Conservation (phyloP, 208 protist genomes). For the Leishmania braziliensis region DNA sequence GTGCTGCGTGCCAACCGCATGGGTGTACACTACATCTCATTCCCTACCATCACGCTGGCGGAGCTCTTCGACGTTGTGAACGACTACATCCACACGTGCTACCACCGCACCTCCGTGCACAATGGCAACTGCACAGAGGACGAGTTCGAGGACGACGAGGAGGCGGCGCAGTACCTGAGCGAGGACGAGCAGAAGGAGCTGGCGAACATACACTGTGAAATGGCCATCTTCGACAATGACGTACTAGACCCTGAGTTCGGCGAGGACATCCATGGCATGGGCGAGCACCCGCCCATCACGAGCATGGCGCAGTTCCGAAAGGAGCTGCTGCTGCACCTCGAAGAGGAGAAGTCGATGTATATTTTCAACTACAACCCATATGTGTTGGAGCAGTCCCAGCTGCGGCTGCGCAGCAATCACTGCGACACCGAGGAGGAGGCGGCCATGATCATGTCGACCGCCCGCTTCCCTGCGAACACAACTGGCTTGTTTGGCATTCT, state of each 20-base stretch:
- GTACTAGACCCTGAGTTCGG: conserved; percentile 52
- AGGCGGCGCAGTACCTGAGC: conserved; percentile 36
- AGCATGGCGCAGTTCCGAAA: conserved; percentile 85
- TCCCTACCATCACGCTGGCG: conserved; percentile 80
- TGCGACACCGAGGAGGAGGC: conserved; percentile 77
- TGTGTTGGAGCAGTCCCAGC: conserved; percentile 81
- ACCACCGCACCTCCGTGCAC: conserved; percentile 38
- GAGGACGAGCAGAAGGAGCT: conserved; percentile 42
- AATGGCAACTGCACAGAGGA: conserved; percentile 31
- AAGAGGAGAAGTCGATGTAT: conserved; percentile 63
- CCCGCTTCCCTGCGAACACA: conserved; percentile 47
- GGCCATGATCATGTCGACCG: conserved; percentile 35
- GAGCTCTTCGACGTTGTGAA: conserved; percentile 83
- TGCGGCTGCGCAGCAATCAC: conserved; percentile 71
- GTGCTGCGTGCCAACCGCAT: conserved; percentile 83
- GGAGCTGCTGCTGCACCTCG: conserved; percentile 62
- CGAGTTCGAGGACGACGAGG: conserved; percentile 65
- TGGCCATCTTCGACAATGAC: conserved; percentile 82
- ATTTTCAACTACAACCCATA: conserved; percentile 92
- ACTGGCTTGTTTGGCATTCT: conserved; percentile 78
- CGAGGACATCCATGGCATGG: conserved; percentile 51
- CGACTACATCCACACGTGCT: conserved; percentile 79
- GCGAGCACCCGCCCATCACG: conserved; percentile 77
- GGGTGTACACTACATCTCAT: conserved; percentile 77
- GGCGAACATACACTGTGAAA: conserved; percentile 75